These are phyloP conservation scores for Escallonia herrerae DNA, from an alignment of 129 eudicot genomes.

Conservation along the genomic window DNA sequence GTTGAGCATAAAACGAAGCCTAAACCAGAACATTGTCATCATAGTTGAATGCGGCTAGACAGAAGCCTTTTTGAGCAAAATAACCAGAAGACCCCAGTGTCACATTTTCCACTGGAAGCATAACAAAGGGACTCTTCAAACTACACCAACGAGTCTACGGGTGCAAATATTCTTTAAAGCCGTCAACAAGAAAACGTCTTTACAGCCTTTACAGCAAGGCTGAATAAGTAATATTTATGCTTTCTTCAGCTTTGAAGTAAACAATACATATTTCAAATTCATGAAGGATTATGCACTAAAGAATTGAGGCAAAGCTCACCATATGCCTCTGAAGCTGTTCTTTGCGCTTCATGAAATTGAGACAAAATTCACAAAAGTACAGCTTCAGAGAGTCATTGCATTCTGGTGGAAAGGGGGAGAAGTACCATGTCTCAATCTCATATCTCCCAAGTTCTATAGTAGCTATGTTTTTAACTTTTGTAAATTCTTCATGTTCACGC, in stretches of 20 bases:
- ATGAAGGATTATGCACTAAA: constrained; percentile 1
- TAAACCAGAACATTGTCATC: too few species aligned
- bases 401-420: constrained; percentile 98
- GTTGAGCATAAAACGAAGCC: too few species aligned
- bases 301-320: constrained; percentile 38
- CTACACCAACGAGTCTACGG: neutral
- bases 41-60: too few species aligned
- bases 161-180: neutral
- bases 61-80: too few species aligned
- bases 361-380: constrained; percentile 96
- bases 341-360: constrained; percentile 92
- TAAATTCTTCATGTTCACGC: constrained; percentile 98
- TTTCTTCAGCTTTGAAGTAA: neutral
- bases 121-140: neutral
- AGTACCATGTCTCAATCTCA: constrained; percentile 99
- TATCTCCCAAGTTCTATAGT: constrained; percentile 92
- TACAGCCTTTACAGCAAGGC: neutral
- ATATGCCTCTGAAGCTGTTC: constrained; percentile 97
- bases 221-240: too few species aligned
- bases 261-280: neutral
- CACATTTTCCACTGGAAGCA: neutral
- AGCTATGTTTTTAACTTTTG: constrained; percentile 92
- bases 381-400: constrained; percentile 86
- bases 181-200: neutral
- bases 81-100: neutral